Conservation (phyloP, 352 stramenopile species). For the Blastocystis sp. region DNA sequence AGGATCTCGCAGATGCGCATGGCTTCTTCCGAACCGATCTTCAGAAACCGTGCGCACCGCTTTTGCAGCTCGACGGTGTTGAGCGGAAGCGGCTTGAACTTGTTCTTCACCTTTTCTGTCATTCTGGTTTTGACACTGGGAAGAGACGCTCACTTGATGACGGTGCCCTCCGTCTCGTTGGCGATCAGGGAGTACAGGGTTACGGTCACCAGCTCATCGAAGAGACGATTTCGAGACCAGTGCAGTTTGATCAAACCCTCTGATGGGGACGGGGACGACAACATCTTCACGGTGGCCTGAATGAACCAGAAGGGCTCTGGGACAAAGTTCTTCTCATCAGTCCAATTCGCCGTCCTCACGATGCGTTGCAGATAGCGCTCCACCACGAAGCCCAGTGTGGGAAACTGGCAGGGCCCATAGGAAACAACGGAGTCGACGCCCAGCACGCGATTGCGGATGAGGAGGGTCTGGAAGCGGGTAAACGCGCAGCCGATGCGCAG, state of each 20-base stretch:
- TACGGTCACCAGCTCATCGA: slow-evolving; percentile 86
- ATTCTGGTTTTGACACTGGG: slow-evolving; percentile 10
- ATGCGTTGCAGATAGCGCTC: slow-evolving; percentile 80
- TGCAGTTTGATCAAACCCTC: slow-evolving; percentile 77
- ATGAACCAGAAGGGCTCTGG: slow-evolving; percentile 91
- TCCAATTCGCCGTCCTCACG: slow-evolving; percentile 72
- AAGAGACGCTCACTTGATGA: background rate
- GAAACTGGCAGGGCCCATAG: slow-evolving; percentile 99
- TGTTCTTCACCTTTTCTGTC: slow-evolving; percentile 77
- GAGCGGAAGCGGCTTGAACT: slow-evolving; percentile 90
- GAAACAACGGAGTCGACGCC: slow-evolving; percentile 81
- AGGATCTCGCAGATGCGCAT: slow-evolving; percentile 91
- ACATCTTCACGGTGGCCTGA: slow-evolving; percentile 75
- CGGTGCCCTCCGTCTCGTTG: background rate
- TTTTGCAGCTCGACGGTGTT: slow-evolving; percentile 98
- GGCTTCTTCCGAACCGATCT: slow-evolving; percentile 88
- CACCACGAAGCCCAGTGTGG: slow-evolving; percentile 93
- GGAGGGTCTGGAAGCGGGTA: slow-evolving; percentile 89
- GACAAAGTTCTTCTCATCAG: slow-evolving; percentile 91
- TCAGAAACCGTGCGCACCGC: slow-evolving; percentile 86
- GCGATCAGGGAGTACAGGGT: slow-evolving; percentile 80
- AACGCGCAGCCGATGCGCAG: slow-evolving; percentile 87
- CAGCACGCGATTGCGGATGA: slow-evolving; percentile 75
- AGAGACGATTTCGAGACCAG: slow-evolving; percentile 90
- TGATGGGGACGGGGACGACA: background rate